Base-by-base conservation (phyloP, 2,329 filamentous ascomycete species). In the Cladosporium phlei region DNA sequence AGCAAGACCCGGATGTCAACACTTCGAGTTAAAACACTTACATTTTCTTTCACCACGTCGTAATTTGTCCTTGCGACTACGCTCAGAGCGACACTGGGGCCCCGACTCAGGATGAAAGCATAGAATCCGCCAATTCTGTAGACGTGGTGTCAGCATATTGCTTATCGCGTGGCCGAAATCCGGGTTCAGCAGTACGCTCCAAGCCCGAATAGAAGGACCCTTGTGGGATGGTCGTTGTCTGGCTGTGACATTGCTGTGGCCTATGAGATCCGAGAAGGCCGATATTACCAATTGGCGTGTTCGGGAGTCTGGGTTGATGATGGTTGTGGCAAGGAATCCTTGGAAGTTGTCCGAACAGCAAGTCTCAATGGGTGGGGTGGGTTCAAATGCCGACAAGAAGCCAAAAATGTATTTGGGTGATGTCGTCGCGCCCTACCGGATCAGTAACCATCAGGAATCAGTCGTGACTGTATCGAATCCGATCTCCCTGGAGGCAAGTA, bases 101-200 rank as follows among this genome's bases (percentile, higher is more conserved):
- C 64, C 2, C 72, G 68, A 43, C 65, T 69, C 0, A 79, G 55
- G 27, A 79, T 70, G 49, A 78, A 79, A 6, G 75, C 72, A 54
- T 80, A 80, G 52, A 80, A 79, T 2, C 75, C 77, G 21, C 77
- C 77, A 42, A 79, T 78, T 0, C 76, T 78, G 35, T 4, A 14
- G 4, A 6, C 27, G 17, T 5, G 6, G 20, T 33, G 4, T 35
- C 9, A 42, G 16, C 2, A 30, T 3, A 14, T 43, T 11, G 4
- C 25, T 25, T 17, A 10, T 6, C 21, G 21, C 42, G 12, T 14
- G 17, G 17, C 25, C 19, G 22, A 17, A 17, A 35, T 7, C 68
- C 73, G 60, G 58, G 4, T 33, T 19, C 20, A 5, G 19, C 7
- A 7, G 11, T 29, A 78, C 74, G 75, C 76, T 54, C 76, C 74